Evolutionary conservation across 176 grass and related monocot genomes (phyloP).

Genomic region (Saccharum officinarum): DNA sequence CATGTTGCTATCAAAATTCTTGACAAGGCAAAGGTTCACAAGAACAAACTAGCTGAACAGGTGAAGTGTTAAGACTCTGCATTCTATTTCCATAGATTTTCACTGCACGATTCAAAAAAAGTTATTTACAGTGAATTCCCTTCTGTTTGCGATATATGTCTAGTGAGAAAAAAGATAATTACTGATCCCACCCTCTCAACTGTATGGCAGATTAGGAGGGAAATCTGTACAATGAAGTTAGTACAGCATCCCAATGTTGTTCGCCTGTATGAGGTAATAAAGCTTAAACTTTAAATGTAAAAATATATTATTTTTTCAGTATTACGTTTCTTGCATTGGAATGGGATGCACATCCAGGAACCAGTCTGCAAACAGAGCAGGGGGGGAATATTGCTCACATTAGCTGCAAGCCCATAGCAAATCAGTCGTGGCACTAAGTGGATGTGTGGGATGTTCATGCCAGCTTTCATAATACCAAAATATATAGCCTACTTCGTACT

Average conservation of each 20-base stretch:
- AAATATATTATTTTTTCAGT: background rate
- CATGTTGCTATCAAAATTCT: constrained; percentile 89
- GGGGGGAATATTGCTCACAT: background rate
- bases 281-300: background rate
- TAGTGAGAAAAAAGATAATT: background rate
- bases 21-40: constrained; percentile 85
- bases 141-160: background rate
- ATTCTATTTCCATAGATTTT: background rate
- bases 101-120: background rate
- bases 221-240: constrained; percentile 85
- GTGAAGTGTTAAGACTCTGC: background rate
- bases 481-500: background rate
- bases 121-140: background rate
- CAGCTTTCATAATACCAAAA: constrained; percentile 36
- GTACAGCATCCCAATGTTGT: constrained; percentile 94
- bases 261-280: constrained; percentile 68
- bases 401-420: constrained; percentile 13
- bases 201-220: constrained; percentile 69
- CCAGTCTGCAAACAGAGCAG: constrained; percentile 35
- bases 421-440: background rate
- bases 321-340: background rate
- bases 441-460: background rate
- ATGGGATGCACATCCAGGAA: background rate
- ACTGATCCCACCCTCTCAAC: background rate
- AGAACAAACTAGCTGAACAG: constrained; percentile 78